Percentiles rank a stretch among this genome's conserved stretches.
These are phyloP conservation scores for Cytospora paraplurivora DNA, from an alignment of 2,329 filamentous ascomycete genomes.

Conservation along the genomic window DNA sequence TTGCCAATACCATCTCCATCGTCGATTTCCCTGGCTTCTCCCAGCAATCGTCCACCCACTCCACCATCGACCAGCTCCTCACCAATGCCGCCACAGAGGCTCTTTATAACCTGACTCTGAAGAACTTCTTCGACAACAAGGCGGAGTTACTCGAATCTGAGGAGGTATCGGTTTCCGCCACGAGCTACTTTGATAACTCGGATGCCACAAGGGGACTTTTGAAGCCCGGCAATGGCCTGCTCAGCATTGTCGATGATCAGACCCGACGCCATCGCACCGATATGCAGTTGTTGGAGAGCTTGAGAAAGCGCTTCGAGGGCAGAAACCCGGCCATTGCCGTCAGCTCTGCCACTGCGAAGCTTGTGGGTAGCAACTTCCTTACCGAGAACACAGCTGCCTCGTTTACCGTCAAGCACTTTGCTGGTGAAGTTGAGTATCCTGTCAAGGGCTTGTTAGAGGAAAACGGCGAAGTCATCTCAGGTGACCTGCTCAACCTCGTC, in stretches of 20 bases:
- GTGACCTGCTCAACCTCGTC: conserved; percentile 93
- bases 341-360: conserved; percentile 69
- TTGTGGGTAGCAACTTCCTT: conserved; percentile 87
- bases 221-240: conserved; percentile 87
- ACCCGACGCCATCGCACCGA: conserved; percentile 87
- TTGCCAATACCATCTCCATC: conserved; percentile 91
- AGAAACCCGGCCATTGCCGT: conserved; percentile 91
- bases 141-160: conserved; percentile 92
- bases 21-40: conserved; percentile 97
- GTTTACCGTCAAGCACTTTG: conserved; percentile 94
- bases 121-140: conserved; percentile 94
- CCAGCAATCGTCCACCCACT: conserved; percentile 80
- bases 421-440: conserved; percentile 93
- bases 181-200: conserved; percentile 97
- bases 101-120: conserved; percentile 88
- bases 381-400: conserved; percentile 78
- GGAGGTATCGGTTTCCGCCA: conserved; percentile 85
- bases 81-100: conserved; percentile 93
- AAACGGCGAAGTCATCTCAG: conserved; percentile 94
- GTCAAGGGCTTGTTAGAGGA: conserved; percentile 87
- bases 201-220: conserved; percentile 90
- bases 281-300: conserved; percentile 83
- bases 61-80: conserved; percentile 85
- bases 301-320: conserved; percentile 89
- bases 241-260: conserved; percentile 95